These are phyloP conservation scores for Fraxinus sp. DNA, from an alignment of 305 asterid genomes.

Conservation along the genomic window DNA sequence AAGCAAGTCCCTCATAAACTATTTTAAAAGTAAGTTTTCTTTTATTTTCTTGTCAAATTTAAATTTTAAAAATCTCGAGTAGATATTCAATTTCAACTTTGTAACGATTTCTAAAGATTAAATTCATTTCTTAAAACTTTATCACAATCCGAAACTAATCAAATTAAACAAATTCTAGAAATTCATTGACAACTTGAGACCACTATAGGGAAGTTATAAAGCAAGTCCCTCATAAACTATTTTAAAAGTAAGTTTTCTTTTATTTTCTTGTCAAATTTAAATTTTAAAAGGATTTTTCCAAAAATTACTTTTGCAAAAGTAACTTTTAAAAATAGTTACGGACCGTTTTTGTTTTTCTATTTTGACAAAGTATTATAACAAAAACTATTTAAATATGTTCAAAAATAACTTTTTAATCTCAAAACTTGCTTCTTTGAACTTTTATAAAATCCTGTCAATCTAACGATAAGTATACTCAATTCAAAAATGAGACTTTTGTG, in stretches of 20 bases:
- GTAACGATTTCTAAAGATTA: background rate
- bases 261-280: background rate
- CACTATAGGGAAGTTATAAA: background rate
- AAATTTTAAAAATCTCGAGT: background rate
- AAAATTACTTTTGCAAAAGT: background rate
- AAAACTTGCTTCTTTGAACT: no score
- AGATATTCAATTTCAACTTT: background rate
- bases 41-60: background rate
- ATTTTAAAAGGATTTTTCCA: background rate
- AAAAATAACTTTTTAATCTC: no score
- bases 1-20: background rate
- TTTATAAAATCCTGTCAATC: background rate
- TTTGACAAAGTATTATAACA: no score
- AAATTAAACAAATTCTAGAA: background rate
- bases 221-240: background rate
- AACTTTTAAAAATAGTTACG: no score
- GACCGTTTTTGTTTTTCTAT: background rate
- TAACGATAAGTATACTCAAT: background rate
- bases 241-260: background rate
- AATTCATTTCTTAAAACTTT: background rate
- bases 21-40: background rate
- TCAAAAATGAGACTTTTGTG: background rate
- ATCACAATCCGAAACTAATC: background rate
- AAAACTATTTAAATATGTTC: no score
- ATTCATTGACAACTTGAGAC: background rate